Evolutionary conservation across 176 grass and related monocot genomes (phyloP), one percentile per base, ranked within the genome.

Genomic region (Raddia guianensis): DNA sequence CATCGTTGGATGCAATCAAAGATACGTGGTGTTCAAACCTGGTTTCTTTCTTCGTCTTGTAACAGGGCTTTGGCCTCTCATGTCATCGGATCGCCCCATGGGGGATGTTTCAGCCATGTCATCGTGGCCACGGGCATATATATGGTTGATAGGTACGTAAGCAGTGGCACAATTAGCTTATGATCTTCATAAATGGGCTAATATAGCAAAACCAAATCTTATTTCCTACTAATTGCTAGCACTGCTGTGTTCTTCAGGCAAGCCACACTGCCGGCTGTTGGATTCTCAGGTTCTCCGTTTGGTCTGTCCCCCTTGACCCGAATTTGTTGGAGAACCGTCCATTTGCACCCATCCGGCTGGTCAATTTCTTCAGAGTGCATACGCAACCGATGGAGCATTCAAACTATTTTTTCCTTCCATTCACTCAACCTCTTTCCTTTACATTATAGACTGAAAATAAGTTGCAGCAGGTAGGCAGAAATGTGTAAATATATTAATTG

Each of bases 1-100:
- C 62, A 21, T 18, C 7, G 68, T 21, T 46, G 51, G 52, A 27
- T 9, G 20, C 12, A 50, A 34, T n/a, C 5, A 68, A 68, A 50
- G n/a, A 70, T 43, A 12, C 0, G 2, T 16, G 47, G 49, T 84
- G 33, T 80, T 78, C 11, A 72, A 40, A 48, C 2, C 2, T 75
- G 15, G 35, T 0, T 68, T 68, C 5, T 57, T 70, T 65, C 5
- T 58, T 34, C 75, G 55, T 51, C 15, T 15, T 77, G 13, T 46
- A 84, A 20, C 85, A 94, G 92, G 85, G 6, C 71, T 89, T 33
- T 94, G 92, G 92, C 92, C 92, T 40, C 83, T 91, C 11, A 75
- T 94, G 42, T 70, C 89, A 8, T 79, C 89, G 3, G 83, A 94
- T 62, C 75, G 70, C 3, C 84, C 74, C 45, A 66, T 76, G 34